Evolutionary conservation across 2,329 filamentous ascomycete genomes (phyloP).

Genomic region (Thermoascus crustaceus): DNA sequence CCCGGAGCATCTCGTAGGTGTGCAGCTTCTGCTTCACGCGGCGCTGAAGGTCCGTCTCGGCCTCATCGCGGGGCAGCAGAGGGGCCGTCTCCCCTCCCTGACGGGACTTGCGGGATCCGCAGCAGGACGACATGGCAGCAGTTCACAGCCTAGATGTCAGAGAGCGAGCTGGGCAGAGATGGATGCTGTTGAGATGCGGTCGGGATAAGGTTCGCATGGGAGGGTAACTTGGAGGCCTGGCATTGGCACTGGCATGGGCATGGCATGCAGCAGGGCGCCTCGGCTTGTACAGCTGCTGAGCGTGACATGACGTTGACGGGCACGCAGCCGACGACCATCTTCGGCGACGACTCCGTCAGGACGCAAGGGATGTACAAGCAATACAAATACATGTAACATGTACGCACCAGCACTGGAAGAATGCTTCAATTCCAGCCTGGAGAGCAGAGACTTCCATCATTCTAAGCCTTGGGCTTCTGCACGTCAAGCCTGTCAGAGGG

Average conservation of each 20-base stretch:
- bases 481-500: no score
- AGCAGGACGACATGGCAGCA: slow-evolving; percentile 53
- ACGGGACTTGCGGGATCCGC: slow-evolving; percentile 46
- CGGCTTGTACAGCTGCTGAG: neutral
- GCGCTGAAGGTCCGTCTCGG: slow-evolving; percentile 71
- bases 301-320: neutral
- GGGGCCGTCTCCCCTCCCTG: slow-evolving; percentile 61
- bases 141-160: neutral
- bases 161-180: neutral
- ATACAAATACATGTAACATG: no score
- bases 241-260: no score
- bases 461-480: no score
- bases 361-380: no score
- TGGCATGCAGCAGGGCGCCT: neutral
- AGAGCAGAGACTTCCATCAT: no score
- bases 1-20: slow-evolving; percentile 82
- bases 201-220: no score
- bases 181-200: neutral
- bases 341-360: no score
- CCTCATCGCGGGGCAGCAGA: slow-evolving; percentile 64
- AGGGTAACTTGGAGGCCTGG: no score
- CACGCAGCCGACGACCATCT: neutral
- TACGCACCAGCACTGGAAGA: no score
- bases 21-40: slow-evolving; percentile 83
- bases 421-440: no score